Evolutionary conservation across 345 rosid species (phyloP), one percentile per base, ranked within the genome.

Genomic region (Sisymbrium irio): DNA sequence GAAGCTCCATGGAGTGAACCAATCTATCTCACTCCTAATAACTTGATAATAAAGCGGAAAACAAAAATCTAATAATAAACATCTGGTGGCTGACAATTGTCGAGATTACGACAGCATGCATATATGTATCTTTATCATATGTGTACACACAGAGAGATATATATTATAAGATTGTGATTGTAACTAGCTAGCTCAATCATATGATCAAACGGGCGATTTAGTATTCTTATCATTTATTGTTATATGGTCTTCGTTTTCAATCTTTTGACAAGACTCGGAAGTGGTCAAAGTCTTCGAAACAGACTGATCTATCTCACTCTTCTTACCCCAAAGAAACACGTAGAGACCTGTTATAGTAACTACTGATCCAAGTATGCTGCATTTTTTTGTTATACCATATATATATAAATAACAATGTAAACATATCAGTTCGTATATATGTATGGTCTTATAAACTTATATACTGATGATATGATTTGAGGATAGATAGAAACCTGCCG

Each of bases 241-340:
- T 0, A 4, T 20, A 40, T 11, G 67, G 25, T 60, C 66, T 49
- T 75, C 49, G 49, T 40, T 67, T 58, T 67, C 73, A 4, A 32
- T 39, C 33, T 47, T 60, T 20, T 49, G 63, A 75, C 36, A 72
- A 28, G 28, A 9, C 55, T 33, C 44, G 56, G 64, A 67, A 22
- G 20, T 35, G 47, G 19, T 20, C 60, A n/a, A 63, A 53, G 27
- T 54, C 20, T 33, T 64, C 32, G 39, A 35, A 55, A 11, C 71
- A 64, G 71, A 55, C 10, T 47, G 55, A 68, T 65, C 39, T 54
- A 27, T 18, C 64, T 72, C 81, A 59, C 22, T 72, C 57, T 42
- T 72, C 73, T 54, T 78, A 1, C 81, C 81, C 81, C 81, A 78
- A 19, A 78, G 77, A 72, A 66, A 78, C n/a, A 78, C 73, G 72